These are phyloP conservation scores for Phytophthora ohioensis DNA, from an alignment of 352 stramenopile genomes.

Conservation along the genomic window DNA sequence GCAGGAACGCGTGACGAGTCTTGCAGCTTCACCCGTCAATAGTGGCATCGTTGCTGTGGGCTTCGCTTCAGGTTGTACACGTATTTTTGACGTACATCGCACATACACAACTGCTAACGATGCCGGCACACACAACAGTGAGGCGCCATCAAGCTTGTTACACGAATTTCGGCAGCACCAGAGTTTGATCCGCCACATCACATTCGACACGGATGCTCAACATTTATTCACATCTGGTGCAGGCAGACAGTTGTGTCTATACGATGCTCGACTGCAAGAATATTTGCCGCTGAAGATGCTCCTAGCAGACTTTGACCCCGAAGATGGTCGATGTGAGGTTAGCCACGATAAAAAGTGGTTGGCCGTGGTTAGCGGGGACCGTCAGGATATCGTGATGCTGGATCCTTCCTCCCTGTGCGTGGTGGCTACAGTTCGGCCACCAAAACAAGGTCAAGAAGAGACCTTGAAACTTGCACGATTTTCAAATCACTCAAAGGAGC, in stretches of 20 bases:
- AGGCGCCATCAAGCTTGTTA: conserved; percentile 45
- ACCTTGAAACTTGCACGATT: conserved; percentile 55
- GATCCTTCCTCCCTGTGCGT: conserved; percentile 50
- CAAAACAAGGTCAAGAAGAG: conserved; percentile 31
- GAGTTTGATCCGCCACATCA: conserved; percentile 65
- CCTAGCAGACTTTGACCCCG: conserved; percentile 50
- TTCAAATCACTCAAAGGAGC: conserved; percentile 53
- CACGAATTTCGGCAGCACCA: conserved; percentile 90
- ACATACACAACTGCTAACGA: not conserved
- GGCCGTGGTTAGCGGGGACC: conserved; percentile 42
- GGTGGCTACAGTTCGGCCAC: conserved; percentile 46
- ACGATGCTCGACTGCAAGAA: conserved; percentile 53
- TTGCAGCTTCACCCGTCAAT: conserved; percentile 54
- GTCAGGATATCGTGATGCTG: conserved; percentile 45
- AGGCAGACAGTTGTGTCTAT: conserved; percentile 76
- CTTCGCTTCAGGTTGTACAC: conserved; percentile 83
- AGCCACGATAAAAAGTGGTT: conserved; percentile 53
- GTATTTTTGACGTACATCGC: conserved; percentile 83
- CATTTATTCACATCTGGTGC: conserved; percentile 60
- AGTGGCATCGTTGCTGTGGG: conserved; percentile 69
- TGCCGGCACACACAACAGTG: conserved; percentile 1
- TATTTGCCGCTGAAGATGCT: conserved; percentile 80
- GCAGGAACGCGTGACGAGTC: conserved; percentile 65
- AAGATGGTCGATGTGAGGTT: conserved; percentile 46
- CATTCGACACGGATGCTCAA: conserved; percentile 54